These are phyloP conservation scores for Dothideomycetes sp. DNA, from an alignment of 2,329 filamentous ascomycete genomes.

Conservation along the genomic window DNA sequence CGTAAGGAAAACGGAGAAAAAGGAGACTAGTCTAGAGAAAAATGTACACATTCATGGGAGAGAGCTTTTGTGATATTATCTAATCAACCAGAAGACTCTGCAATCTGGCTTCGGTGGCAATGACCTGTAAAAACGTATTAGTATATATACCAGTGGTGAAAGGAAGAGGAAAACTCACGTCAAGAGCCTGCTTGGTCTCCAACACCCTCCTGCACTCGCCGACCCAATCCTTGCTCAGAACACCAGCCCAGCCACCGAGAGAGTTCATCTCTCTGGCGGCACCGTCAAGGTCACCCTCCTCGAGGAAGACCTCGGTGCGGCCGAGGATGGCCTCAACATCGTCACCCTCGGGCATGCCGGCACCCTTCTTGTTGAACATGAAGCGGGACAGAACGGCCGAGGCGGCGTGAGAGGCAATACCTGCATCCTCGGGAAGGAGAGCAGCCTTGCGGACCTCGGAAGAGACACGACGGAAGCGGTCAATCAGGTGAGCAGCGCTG, in stretches of 20 bases:
- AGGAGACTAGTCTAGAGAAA: conserved; percentile 10
- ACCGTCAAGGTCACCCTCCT: conserved; percentile 85
- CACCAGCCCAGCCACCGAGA: conserved; percentile 88
- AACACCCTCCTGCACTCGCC: conserved; percentile 82
- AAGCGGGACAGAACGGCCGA: conserved; percentile 85
- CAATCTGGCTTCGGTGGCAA: conserved; percentile 79
- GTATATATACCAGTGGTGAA: background rate
- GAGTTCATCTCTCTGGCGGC: conserved; percentile 94
- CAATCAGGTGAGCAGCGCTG: conserved; percentile 74
- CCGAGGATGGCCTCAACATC: conserved; percentile 92
- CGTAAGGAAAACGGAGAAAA: too few relatives aligned
- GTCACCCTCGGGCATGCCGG: conserved; percentile 68
- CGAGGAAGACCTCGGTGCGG: conserved; percentile 77
- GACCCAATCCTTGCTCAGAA: conserved; percentile 88
- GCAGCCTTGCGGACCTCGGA: conserved; percentile 89
- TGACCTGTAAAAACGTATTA: conserved; percentile 51
- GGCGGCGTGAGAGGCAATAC: conserved; percentile 87
- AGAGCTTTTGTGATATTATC: conserved; percentile 13
- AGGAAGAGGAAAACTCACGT: conserved; percentile 58
- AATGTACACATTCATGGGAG: conserved; percentile 12
- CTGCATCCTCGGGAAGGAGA: conserved; percentile 84
- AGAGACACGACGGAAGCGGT: conserved; percentile 90
- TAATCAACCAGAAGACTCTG: conserved; percentile 81
- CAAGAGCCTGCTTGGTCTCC: conserved; percentile 91
- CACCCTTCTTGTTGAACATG: conserved; percentile 76